Base-by-base conservation (phyloP, 1,139 yeast species). In the Nakaseomyces uthaithaninus region DNA sequence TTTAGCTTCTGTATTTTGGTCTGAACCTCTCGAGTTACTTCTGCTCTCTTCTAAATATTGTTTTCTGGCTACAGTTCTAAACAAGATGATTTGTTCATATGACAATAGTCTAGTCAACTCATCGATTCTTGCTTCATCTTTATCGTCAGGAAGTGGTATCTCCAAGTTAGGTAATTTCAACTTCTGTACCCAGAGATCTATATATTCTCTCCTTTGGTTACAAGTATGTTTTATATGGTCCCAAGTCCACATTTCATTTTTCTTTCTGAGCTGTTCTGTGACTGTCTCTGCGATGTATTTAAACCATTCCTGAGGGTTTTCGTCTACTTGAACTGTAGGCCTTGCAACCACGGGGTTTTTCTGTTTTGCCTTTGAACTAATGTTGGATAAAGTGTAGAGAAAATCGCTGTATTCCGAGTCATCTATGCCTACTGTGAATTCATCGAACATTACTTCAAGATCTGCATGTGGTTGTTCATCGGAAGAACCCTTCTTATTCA, bases 231-330 rank as follows among this genome's bases (percentile, higher is more conserved):
- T 74, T 50, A 91, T 77, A 54, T 75, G 74, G 2, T 73, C 93
- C 98, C 98, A 93, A 30, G 87, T 78, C 94, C 95, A 85, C 53
- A 75, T 78, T 49, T 78, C 73, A 53, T 84, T 77, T 51, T 72
- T 75, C 47, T 85, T 91, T 51, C 83, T 95, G 27, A 93, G 80
- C 57, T 87, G 95, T 45, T 76, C 69, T 39, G 75, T 64, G 2
- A 91, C 82, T 14, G 85, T 77, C 22, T 72, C 65, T 0, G 84
- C 93, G 2, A 91, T 83, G 58, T 83, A 93, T 48, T 67, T 63
- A 52, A 91, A 75, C 98, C 98, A 93, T 31, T 74, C 78, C 39
- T 62, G 67, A 0, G 97, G 95, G 48, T 80, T 75, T 37, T 86
- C 83, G 37, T 67, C 57, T 2, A 79, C 75, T 0, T 82, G 39